Base-by-base conservation (phyloP, 2,329 filamentous ascomycete species). In the Seiridium cupressi region DNA sequence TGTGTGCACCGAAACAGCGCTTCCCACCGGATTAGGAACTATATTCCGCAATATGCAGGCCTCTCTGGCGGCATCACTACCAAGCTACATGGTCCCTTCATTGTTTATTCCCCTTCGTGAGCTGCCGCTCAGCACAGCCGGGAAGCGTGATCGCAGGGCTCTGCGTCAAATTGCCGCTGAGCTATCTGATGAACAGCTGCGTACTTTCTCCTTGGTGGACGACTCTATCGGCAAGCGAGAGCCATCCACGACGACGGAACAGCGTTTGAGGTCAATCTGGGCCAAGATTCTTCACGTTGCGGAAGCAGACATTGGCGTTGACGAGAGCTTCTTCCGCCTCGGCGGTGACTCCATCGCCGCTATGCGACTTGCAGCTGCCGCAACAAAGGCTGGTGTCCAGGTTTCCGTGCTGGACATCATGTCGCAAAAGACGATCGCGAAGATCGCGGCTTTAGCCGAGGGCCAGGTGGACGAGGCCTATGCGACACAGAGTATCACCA, bases 401-500 rank as follows among this genome's bases (percentile, higher is more conserved):
- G 38, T 60, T 34, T 60, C 58, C 3, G 58, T 60, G 0, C 46
- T 60, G 46, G 58, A 60, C 9, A 60, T 60, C 46, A 11, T 60
- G 8, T 56, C 58, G 5, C 58, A 60, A 44, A 60, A 56, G 11
- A 60, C 51, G 3, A 60, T 60, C 4, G 26, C 58, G 8, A 60
- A 60, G 46, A 55, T 60, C 9, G 58, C 58, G 10, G 53, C 51
- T 5, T 18, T 60, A 5, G 51, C 58, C 5, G 58, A 60, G 6
- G 40, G 31, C 26, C 55, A 56, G 46, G 51, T 60, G 8, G 58
- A 60, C 3, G 58, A 60, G 34, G 58, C 58, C 5, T 60, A 60
- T 38, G 58, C 58, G 8, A 60, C 58, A 6, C 58, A 60, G 36
- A 60, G 58, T 7, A 44, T 60, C 4, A 60, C 58, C 8, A 60